A percentile compares a stretch with the other conserved stretches of the same genome.
Evolutionary conservation across 2,329 filamentous ascomycete species (phyloP).

Genomic region (Fusarium odoratissimum): DNA sequence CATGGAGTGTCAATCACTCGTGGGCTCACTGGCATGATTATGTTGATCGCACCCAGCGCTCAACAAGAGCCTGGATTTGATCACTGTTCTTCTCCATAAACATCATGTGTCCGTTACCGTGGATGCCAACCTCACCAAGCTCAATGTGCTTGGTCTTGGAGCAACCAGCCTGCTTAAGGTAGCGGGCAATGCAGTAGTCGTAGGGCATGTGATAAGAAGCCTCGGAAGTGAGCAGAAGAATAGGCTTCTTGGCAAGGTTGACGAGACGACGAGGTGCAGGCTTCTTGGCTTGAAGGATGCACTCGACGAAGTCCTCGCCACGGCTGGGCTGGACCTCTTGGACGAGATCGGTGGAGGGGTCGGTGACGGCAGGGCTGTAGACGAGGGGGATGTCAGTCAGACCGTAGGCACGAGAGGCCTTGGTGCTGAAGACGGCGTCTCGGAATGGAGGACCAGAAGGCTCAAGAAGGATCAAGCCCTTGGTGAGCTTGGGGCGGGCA

Average conservation of each 20-base stretch:
- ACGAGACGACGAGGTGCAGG: slow-evolving; percentile 40
- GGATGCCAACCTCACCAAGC: slow-evolving; percentile 31
- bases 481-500: slow-evolving; percentile 53
- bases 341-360: slow-evolving; percentile 31
- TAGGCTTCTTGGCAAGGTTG: slow-evolving; percentile 50
- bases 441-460: slow-evolving; percentile 61
- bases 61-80: background rate
- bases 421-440: slow-evolving; percentile 52
- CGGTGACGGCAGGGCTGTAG: slow-evolving; percentile 54
- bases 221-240: slow-evolving; percentile 32
- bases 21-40: background rate
- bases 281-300: slow-evolving; percentile 25
- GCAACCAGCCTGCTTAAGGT: slow-evolving; percentile 36
- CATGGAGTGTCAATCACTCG: background rate
- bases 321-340: slow-evolving; percentile 14
- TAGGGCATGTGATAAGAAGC: slow-evolving; percentile 39
- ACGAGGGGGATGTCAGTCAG: slow-evolving; percentile 60
- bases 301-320: slow-evolving; percentile 15
- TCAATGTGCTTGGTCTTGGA: slow-evolving; percentile 35
- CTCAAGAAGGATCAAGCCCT: slow-evolving; percentile 58
- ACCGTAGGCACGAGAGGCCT: slow-evolving; percentile 55
- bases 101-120: slow-evolving; percentile 41
- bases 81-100: slow-evolving; percentile 42
- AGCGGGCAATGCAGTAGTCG: slow-evolving; percentile 35
- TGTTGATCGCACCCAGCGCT: background rate